Base-by-base conservation (phyloP, 2,329 filamentous ascomycete species). In the Zymoseptoria passerinii region DNA sequence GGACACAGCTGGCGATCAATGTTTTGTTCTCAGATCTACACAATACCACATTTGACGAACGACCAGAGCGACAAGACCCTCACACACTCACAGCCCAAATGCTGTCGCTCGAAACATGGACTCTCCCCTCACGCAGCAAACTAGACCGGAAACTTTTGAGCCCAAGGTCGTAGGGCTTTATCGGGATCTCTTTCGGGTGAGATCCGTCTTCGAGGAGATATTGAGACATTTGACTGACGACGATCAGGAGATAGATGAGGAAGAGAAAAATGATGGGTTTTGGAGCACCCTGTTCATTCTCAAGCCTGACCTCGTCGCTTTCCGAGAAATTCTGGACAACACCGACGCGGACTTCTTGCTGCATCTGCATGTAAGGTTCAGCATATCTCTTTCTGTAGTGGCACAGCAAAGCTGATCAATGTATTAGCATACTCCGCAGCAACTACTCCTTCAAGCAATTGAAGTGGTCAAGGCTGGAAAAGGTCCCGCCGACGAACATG, bases 271-370 rank as follows among this genome's bases (percentile, higher is more conserved):
- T 0, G 90, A 96, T 61, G 92, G 91, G 50, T 99, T 96, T 76
- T 99, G 94, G 94, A 82, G 84, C 65, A 94, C 96, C 75, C 91
- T 99, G 76, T 99, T 99, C 73, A 81, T 99, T 44, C 80, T 96
- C 59, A 86, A 85, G 63, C 92, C 92, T 20, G 90, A 96, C 71
- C 81, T 83, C 56, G 73, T 79, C 4, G 82, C 84, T 53, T 77
- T 99, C 63, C 82, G 84, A 71, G 77, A 76, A 53, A 81, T 91
- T 52, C 77, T 99, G 61, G 83, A 85, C 63, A 78, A 81, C n/a
- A 77, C 94, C 48, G 81, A 82, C 54, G 83, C 90, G 5, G 85
- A 89, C 65, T 86, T 92, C 66, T 80, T 95, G 62, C 78, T 96
- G 49, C 83, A 86, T 59, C 77, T 89, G 52, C 90, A 95, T 74